These are phyloP conservation scores for Sugiyamaella chiloensis DNA, from an alignment of 805 yeast genomes.

Conservation along the genomic window DNA sequence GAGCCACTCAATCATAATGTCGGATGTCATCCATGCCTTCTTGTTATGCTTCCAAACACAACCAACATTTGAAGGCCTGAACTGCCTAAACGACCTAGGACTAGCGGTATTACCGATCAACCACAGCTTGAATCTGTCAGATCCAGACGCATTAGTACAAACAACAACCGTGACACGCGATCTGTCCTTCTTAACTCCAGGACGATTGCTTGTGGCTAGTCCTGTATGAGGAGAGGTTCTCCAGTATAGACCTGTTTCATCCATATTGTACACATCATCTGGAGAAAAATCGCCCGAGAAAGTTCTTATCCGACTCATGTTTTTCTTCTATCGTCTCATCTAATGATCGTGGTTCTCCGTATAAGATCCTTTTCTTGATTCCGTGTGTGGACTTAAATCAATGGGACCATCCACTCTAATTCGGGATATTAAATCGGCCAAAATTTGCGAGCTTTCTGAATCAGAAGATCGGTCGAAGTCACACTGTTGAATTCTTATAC, in stretches of 20 bases:
- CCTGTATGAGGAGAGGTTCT: background rate
- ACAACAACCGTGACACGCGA: no score
- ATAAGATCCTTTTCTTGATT: background rate
- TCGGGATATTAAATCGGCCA: background rate
- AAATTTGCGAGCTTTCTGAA: background rate
- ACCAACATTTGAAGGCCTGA: no score
- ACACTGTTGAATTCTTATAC: background rate
- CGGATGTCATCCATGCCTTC: no score
- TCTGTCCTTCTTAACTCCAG: no score
- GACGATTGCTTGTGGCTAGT: background rate
- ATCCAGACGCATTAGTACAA: no score
- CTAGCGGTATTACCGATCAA: no score
- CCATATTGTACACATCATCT: background rate
- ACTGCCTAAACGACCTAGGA: no score
- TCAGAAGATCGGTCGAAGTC: background rate
- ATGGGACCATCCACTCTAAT: background rate
- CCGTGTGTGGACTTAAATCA: background rate
- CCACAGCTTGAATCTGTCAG: no score
- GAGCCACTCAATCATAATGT: no score
- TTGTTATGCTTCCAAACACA: no score
- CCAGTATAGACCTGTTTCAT: background rate
- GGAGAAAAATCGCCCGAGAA: background rate
- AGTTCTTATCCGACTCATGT: background rate
- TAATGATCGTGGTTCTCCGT: background rate
- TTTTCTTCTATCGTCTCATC: background rate